A percentile compares a stretch with the other conserved stretches of the same genome.
phyloP scores from a whole-genome alignment of 163 green algal genomes.

The Prototheca wickerhamii region DNA sequence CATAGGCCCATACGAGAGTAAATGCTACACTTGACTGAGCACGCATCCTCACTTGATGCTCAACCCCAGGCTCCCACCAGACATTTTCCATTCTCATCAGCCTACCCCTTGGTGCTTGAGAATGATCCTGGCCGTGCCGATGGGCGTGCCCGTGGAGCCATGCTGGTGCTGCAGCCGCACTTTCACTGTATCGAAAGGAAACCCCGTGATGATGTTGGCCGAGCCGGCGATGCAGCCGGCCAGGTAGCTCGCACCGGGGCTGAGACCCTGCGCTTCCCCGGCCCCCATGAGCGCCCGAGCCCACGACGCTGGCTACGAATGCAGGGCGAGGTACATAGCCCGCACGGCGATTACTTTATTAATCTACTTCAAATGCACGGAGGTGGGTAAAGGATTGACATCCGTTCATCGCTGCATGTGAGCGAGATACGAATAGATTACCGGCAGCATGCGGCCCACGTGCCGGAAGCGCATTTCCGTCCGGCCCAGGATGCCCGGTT shows the following conservation, averaged over 20 bases:
- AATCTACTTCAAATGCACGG: too few relatives aligned
- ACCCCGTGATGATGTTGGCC: conserved; percentile 33
- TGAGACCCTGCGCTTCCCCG: background rate
- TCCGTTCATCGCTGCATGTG: too few relatives aligned
- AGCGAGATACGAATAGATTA: too few relatives aligned
- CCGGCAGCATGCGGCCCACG: too few relatives aligned
- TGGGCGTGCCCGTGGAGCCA: conserved; percentile 31
- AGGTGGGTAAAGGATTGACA: too few relatives aligned
- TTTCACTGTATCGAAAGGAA: conserved; percentile 72
- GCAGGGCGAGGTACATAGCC: too few relatives aligned
- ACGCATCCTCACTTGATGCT: background rate
- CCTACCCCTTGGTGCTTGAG: conserved; percentile 54
- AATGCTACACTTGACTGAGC: background rate
- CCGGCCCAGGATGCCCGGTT: too few relatives aligned
- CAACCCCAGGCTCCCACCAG: too few relatives aligned
- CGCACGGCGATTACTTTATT: too few relatives aligned
- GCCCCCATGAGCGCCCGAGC: background rate
- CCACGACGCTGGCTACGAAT: too few relatives aligned
- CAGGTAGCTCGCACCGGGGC: conserved; percentile 7
- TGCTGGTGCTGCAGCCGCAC: conserved; percentile 64
- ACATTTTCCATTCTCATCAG: background rate
- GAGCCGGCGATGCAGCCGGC: conserved; percentile 32
- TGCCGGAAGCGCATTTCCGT: too few relatives aligned
- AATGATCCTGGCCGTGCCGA: conserved; percentile 48
- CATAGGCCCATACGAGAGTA: background rate